Evolutionary conservation across 352 stramenopile species (phyloP), one percentile per base, ranked within the genome.

Genomic region (Globisporangium recalcitrans): DNA sequence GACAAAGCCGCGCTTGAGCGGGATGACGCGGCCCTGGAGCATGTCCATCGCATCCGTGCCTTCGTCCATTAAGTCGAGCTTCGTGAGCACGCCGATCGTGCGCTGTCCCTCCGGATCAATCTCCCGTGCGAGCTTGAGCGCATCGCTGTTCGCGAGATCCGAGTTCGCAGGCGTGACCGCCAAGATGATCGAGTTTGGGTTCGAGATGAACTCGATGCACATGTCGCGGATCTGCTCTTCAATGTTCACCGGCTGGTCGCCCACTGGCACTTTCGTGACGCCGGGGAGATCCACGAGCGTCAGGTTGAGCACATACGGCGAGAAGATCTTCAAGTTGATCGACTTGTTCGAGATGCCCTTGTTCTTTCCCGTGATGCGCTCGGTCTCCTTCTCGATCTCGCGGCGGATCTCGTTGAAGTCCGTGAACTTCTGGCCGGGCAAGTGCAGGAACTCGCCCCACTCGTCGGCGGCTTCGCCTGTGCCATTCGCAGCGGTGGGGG

Each of bases 1-100:
- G 52, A 99, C 96, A 65, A 99, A 99, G 52, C 98, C 98, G 58
- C 91, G 85, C 58, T 98, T 96, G 24, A 99, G 84, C 27, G 97
- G 96, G 67, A 99, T 99, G 10, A 99, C 86, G 64, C 91, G 87
- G 68, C 97, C 97, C 40, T 98, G 80, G 24, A 99, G 82, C 78
- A 99, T 98, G 52, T 99, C 96, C 57, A 91, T 77, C 7, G 96
- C 97, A 78, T 99, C 97, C 9, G 98, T 99, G 53, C 97, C 98
- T 59, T 98, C 90, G 80, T 99, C 98, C 97, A 99, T 99, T 44
- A 99, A 86, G 74, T 99, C 98, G 22, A 99, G 75, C 75, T 99
- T 99, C 2, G 98, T 99, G 29, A 99, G 80, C 46, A 99, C 98
- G 44, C 98, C 98, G 66, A 99, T 98, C 5, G 98, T 99, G 38